Evolutionary conservation across 805 yeast genomes (phyloP).

Genomic region (Pichia pseudocactophila): DNA sequence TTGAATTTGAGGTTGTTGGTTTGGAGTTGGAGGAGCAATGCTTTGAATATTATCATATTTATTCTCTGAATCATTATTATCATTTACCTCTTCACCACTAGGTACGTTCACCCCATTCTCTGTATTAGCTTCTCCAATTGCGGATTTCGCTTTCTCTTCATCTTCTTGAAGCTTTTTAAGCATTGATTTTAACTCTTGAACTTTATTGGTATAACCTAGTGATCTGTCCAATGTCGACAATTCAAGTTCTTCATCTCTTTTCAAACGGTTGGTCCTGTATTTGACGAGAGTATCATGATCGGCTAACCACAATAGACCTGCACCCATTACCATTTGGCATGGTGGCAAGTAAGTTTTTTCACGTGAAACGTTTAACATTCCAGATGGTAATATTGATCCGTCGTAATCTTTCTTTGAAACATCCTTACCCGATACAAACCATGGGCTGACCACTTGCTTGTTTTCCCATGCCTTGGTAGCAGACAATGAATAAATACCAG

Average conservation of each 20-base stretch:
- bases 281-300: slow-evolving; percentile 40
- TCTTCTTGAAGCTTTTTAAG: slow-evolving; percentile 20
- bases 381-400: slow-evolving; percentile 50
- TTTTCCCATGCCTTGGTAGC: slow-evolving; percentile 87
- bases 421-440: slow-evolving; percentile 68
- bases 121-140: slow-evolving; percentile 1
- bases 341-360: slow-evolving; percentile 61
- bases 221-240: slow-evolving; percentile 23
- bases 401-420: slow-evolving; percentile 61
- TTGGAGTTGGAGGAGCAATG: slow-evolving; percentile 13
- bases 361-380: slow-evolving; percentile 46
- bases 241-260: slow-evolving; percentile 24
- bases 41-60: not conserved
- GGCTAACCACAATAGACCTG: slow-evolving; percentile 72
- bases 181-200: slow-evolving; percentile 25
- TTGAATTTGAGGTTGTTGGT: slow-evolving; percentile 27
- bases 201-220: slow-evolving; percentile 18
- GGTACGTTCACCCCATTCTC: slow-evolving; percentile 14
- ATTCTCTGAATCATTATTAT: not conserved
- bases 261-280: slow-evolving; percentile 22
- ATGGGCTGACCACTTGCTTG: slow-evolving; percentile 72
- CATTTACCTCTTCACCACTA: not conserved
- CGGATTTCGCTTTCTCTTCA: slow-evolving; percentile 6
- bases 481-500: slow-evolving; percentile 76
- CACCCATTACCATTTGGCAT: slow-evolving; percentile 81